A percentile compares a stretch with the other conserved stretches of the same genome.
Evolutionary conservation across 1,284 basidiomycete species (phyloP).

Genomic region (Ustilago bromivora): DNA sequence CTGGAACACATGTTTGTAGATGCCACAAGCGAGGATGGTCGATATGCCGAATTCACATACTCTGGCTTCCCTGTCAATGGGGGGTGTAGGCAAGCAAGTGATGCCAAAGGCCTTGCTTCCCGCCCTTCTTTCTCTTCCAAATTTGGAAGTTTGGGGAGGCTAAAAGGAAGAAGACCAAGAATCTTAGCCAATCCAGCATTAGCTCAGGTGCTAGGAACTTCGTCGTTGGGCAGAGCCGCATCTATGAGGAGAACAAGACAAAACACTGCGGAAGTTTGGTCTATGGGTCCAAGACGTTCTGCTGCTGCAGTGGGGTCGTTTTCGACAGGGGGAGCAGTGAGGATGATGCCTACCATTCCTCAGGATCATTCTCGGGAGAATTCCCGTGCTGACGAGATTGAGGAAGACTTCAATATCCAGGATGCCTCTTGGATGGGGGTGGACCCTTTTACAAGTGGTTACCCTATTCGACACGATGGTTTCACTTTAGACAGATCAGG

Average conservation of each 20-base stretch:
- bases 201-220: conserved; percentile 14
- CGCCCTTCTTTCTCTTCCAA: not conserved
- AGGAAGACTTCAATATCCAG: not conserved
- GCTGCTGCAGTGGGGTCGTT: conserved; percentile 10
- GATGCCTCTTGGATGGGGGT: conserved; percentile 7
- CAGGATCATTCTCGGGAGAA: conserved; percentile 38
- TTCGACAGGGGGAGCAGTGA: conserved; percentile 9
- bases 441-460: conserved; percentile 15
- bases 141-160: conserved; percentile 18
- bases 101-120: conserved; percentile 5
- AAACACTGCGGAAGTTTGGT: conserved; percentile 8
- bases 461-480: conserved; percentile 20
- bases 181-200: conserved; percentile 20
- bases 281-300: conserved; percentile 35
- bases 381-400: conserved; percentile 14
- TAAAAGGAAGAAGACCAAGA: conserved; percentile 14
- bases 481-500: conserved; percentile 20
- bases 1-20: conserved; percentile 46
- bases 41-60: conserved; percentile 10
- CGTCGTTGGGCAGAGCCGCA: conserved; percentile 21
- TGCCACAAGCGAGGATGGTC: conserved; percentile 10
- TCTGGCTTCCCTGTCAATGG: not conserved
- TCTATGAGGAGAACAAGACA: not conserved
- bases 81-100: not conserved
- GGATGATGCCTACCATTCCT: conserved; percentile 40